phyloP scores from a whole-genome alignment of 2,329 filamentous ascomycete species.

The Stemphylium lycopersici region DNA sequence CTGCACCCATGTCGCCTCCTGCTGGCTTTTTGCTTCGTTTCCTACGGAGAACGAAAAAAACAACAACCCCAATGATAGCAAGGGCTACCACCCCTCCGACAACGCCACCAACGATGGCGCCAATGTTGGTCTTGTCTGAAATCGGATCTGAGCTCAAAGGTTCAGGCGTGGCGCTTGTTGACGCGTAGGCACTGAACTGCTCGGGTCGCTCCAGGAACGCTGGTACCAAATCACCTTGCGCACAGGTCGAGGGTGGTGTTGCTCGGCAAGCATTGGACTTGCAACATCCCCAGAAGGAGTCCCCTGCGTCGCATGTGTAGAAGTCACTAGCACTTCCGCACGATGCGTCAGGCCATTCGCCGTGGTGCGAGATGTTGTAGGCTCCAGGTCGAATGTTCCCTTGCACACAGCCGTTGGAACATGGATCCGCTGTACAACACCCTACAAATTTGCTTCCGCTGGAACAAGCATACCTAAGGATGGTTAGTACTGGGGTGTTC shows the following conservation, averaged over 20 bases:
- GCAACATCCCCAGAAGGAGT: constrained; percentile 30
- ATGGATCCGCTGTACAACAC: constrained; percentile 49
- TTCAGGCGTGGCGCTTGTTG: not conserved
- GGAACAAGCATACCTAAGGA: constrained; percentile 33
- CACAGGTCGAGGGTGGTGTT: constrained; percentile 31
- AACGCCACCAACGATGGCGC: constrained; percentile 36
- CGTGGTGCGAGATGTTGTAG: constrained; percentile 43
- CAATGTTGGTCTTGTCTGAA: constrained; percentile 19
- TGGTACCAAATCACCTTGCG: constrained; percentile 30
- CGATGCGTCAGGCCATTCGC: constrained; percentile 40
- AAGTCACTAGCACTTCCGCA: constrained; percentile 42
- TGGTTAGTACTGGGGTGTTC: constrained; percentile 8
- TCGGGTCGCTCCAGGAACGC: constrained; percentile 33
- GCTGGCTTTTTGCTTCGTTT: constrained; percentile 14
- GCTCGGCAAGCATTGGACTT: constrained; percentile 43
- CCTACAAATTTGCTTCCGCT: constrained; percentile 47
- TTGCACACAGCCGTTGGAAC: constrained; percentile 45
- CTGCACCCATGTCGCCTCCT: constrained; percentile 9
- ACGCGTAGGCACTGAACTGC: constrained; percentile 25
- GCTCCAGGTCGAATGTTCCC: constrained; percentile 40
- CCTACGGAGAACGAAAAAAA: constrained; percentile 31
- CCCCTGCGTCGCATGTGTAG: constrained; percentile 42
- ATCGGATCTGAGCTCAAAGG: constrained; percentile 4
- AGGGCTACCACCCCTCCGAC: constrained; percentile 35
- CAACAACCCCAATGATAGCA: constrained; percentile 31